A percentile compares a stretch with the other conserved stretches of the same genome.
phyloP scores from a whole-genome alignment of 257 asterid species.

The Knoxia roxburghii region DNA sequence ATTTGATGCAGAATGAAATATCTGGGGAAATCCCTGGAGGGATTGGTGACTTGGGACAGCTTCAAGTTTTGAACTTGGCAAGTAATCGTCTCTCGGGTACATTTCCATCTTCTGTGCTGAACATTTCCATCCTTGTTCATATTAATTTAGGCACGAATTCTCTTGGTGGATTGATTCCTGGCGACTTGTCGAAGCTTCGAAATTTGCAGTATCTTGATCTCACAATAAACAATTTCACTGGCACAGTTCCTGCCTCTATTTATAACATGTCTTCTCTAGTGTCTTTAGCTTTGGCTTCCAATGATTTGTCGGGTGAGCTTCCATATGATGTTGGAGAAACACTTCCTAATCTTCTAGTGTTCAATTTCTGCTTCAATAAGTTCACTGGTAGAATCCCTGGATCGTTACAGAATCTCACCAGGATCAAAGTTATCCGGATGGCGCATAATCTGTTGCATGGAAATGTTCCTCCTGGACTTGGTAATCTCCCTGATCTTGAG shows the following conservation, averaged over 20 bases:
- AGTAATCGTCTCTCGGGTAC: constrained; percentile 42
- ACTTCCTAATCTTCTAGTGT: constrained; percentile 44
- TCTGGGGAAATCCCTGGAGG: constrained; percentile 37
- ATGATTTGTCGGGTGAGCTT: constrained; percentile 42
- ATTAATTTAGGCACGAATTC: constrained; percentile 33
- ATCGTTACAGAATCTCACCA: constrained; percentile 58
- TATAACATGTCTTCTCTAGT: constrained; percentile 41
- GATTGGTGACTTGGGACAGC: constrained; percentile 26
- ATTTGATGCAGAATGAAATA: constrained; percentile 41
- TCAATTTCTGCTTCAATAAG: constrained; percentile 43
- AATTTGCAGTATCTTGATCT: constrained; percentile 45
- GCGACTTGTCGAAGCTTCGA: constrained; percentile 25
- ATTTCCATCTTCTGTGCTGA: constrained; percentile 40
- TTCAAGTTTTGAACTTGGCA: constrained; percentile 37
- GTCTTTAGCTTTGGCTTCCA: constrained; percentile 35
- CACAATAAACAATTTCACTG: constrained; percentile 42
- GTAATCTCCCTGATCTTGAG: constrained; percentile 42
- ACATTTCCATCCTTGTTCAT: constrained; percentile 24
- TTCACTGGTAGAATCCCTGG: constrained; percentile 55
- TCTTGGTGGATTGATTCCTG: constrained; percentile 34
- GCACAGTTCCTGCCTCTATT: constrained; percentile 42
- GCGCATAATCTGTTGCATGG: constrained; percentile 51
- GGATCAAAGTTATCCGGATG: constrained; percentile 41
- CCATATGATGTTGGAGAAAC: constrained; percentile 37
- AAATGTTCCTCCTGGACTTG: constrained; percentile 54